phyloP scores from a whole-genome alignment of 2,329 filamentous ascomycete species.

The Lasiodiplodia citricola region DNA sequence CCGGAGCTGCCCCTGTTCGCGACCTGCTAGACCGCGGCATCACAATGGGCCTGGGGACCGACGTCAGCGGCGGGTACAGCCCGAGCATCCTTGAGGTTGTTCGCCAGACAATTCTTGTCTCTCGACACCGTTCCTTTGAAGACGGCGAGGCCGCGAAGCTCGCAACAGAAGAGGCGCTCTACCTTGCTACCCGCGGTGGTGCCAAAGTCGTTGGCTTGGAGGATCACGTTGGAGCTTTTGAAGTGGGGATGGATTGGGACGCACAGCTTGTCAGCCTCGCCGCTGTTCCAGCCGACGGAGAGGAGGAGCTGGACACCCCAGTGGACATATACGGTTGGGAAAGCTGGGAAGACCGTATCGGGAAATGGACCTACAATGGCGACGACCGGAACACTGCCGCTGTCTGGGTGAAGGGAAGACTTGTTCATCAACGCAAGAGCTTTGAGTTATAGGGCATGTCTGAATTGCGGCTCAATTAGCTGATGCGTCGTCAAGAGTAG shows the following conservation, averaged over 20 bases:
- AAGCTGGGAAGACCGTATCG: conserved; percentile 81
- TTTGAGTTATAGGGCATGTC: background rate
- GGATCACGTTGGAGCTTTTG: conserved; percentile 77
- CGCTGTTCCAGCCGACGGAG: conserved; percentile 37
- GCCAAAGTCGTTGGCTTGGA: conserved; percentile 79
- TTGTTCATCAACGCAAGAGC: conserved; percentile 23
- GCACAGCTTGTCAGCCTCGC: conserved; percentile 79
- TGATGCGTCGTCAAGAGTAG: background rate
- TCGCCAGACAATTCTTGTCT: conserved; percentile 79
- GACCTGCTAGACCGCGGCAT: conserved; percentile 76
- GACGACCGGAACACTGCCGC: conserved; percentile 88
- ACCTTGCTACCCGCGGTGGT: conserved; percentile 85
- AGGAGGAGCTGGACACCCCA: conserved; percentile 55
- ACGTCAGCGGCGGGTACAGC: conserved; percentile 87
- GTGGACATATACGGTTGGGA: conserved; percentile 94
- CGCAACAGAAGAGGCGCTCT: conserved; percentile 84
- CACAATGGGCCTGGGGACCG: conserved; percentile 84
- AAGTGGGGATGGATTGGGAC: conserved; percentile 88
- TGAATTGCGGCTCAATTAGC: background rate
- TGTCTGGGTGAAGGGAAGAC: conserved; percentile 85
- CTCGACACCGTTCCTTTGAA: conserved; percentile 70
- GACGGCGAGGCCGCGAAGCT: conserved; percentile 63
- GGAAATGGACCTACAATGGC: conserved; percentile 94
- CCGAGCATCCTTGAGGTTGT: conserved; percentile 82
- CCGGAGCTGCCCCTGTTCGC: conserved; percentile 77